Evolutionary conservation across 148 eudicot species (phyloP).

Genomic region (Cornus suecica): DNA sequence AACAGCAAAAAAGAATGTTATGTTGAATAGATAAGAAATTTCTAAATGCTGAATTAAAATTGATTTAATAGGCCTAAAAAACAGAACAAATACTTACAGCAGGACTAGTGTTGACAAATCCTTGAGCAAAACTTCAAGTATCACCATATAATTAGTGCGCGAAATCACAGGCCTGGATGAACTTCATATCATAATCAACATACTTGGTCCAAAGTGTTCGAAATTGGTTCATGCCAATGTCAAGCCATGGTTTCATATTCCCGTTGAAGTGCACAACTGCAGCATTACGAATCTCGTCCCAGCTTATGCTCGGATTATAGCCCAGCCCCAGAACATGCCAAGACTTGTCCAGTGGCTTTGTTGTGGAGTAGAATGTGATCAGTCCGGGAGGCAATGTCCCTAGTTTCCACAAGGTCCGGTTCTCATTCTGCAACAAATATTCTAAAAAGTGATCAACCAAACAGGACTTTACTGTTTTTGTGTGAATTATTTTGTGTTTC

Average conservation of each 20-base stretch:
- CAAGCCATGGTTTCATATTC: conserved; percentile 96
- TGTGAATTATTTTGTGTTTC: too few relatives aligned
- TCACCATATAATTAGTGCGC: conserved; percentile 35
- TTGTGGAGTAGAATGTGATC: conserved; percentile 85
- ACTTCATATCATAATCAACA: conserved; percentile 85
- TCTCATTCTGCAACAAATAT: conserved; percentile 68
- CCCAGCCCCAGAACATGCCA: conserved; percentile 98
- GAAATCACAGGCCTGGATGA: conserved; percentile 84
- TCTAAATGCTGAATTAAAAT: too few relatives aligned
- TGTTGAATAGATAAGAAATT: too few relatives aligned
- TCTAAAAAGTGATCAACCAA: background rate
- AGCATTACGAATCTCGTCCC: conserved; percentile 80
- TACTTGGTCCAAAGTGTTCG: conserved; percentile 76
- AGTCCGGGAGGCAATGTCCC: conserved; percentile 92
- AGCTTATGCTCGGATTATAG: conserved; percentile 82
- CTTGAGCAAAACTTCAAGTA: conserved; percentile 17
- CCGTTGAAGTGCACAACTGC: conserved; percentile 95
- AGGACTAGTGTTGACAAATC: conserved; percentile 31
- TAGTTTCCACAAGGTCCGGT: conserved; percentile 83
- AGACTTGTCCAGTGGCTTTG: conserved; percentile 89
- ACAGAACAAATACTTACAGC: conserved; percentile 20
- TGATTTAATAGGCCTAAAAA: too few relatives aligned
- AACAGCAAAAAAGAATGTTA: too few relatives aligned
- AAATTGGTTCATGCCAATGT: conserved; percentile 79
- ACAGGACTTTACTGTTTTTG: too few relatives aligned